Evolutionary conservation across 139 green algal species (phyloP).

Genomic region (Desmodesmus armatus): DNA sequence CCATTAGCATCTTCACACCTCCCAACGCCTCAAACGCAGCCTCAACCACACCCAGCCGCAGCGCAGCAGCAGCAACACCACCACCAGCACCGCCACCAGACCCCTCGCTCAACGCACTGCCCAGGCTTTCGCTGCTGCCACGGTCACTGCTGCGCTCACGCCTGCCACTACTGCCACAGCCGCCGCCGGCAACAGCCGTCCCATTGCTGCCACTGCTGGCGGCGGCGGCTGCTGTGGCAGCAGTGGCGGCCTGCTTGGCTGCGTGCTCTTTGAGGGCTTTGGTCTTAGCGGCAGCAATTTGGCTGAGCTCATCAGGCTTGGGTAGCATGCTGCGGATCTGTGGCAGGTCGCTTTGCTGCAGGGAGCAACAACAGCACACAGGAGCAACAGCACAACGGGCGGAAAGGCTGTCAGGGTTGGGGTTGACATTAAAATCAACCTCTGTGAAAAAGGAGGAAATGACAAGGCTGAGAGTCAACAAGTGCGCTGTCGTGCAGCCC

Average conservation of each 20-base stretch:
- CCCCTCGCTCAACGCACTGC: background rate
- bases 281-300: background rate
- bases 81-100: background rate
- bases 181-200: no score
- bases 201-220: no score
- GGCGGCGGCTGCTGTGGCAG: no score
- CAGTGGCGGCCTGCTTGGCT: background rate
- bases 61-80: no score
- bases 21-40: slow-evolving; percentile 24
- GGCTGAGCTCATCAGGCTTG: slow-evolving; percentile 26
- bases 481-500: no score
- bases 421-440: no score
- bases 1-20: slow-evolving; percentile 10
- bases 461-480: no score
- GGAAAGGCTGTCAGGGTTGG: no score
- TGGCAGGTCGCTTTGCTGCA: slow-evolving; percentile 24
- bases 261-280: background rate
- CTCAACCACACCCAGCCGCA: slow-evolving; percentile 35
- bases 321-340: slow-evolving; percentile 35
- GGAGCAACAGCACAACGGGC: no score
- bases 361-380: background rate
- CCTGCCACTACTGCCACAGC: background rate
- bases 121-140: background rate
- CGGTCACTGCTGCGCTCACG: background rate
- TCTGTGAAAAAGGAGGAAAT: no score